Evolutionary conservation across 2,329 filamentous ascomycete species (phyloP), one percentile per base, ranked within the genome.

Genomic region (Verticillium klebahnii): DNA sequence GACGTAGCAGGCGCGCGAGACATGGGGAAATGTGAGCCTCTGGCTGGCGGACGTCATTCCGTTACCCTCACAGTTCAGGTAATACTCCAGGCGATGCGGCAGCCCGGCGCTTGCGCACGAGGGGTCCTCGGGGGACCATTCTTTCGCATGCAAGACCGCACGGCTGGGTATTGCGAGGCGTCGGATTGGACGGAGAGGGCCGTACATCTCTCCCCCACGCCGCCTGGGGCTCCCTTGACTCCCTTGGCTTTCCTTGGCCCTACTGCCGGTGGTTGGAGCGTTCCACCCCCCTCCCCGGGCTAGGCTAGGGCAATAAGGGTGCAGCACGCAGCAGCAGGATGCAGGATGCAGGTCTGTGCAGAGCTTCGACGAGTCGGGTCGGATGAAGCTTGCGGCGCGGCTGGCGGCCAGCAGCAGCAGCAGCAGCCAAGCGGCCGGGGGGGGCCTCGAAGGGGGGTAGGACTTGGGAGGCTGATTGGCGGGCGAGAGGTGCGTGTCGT

Each of bases 51-150:
- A 52, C 45, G 45, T 52, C 45, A 52, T 52, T 62, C 54, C 61
- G 50, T 65, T 65, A 65, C 64, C 34, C 63, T 63, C 23, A 60
- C 37, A 40, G 61, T 63, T 65, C 61, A 61, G 62, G 64, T 65
- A 65, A 64, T 54, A 25, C 3, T 1, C n/a, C 19, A 52, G 45
- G 45, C 9, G 23, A 52, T 52, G 45, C 45, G 8, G 45, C 19
- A 52, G 17, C 29, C n/a, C 19, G 57, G 40, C 37, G 57, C n/a
- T 57, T 34, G 25, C 54, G 25, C 45, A 52, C 19, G 19, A 52
- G 45, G 39, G 45, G 45, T 52, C 45, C 45, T 52, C 9, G 45
- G 45, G 45, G 45, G 45, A 8, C 45, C 19, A 25, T 52, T 52
- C n/a, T 23, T 52, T 23, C 45, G 11, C n/a, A 50, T 50, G 19